Conservation (phyloP, 768 basidiomycete species). For the Daedaleopsis nitida region DNA sequence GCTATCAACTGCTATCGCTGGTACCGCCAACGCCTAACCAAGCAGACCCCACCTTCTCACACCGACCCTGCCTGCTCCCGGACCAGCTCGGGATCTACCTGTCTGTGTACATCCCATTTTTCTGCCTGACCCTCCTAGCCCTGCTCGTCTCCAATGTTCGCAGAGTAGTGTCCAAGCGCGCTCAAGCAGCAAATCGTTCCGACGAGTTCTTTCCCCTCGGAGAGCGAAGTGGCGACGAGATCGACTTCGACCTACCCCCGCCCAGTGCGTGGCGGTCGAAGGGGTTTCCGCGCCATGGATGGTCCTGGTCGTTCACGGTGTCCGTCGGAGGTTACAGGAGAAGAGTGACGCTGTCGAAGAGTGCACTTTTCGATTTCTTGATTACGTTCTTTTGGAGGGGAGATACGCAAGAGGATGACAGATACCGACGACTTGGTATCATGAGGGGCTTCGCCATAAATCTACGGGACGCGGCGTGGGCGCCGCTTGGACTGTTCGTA, state of each 20-base stretch:
- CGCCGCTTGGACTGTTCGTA: constrained; percentile 35
- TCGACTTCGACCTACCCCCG: constrained; percentile 21
- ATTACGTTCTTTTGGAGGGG: constrained; percentile 11
- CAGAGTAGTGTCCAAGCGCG: constrained; percentile 20
- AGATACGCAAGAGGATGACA: neutral
- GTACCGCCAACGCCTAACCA: constrained; percentile 40
- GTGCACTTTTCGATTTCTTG: neutral
- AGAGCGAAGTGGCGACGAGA: constrained; percentile 12
- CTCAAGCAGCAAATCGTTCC: constrained; percentile 2
- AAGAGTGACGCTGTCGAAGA: neutral
- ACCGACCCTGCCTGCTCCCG: constrained; percentile 77
- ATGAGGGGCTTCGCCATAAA: constrained; percentile 35
- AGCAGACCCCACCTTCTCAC: constrained; percentile 39
- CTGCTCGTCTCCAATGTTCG: constrained; percentile 37
- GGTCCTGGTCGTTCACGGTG: constrained; percentile 3
- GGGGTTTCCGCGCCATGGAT: constrained; percentile 14
- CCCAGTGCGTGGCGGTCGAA: constrained; percentile 23
- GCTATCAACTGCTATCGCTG: constrained; percentile 88
- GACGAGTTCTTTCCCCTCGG: constrained; percentile 13
- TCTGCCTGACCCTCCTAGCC: constrained; percentile 57
- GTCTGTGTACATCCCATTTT: constrained; percentile 67
- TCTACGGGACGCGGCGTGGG: constrained; percentile 39
- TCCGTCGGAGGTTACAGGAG: constrained; percentile 3
- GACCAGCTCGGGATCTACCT: constrained; percentile 83
- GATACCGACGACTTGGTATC: constrained; percentile 24